Evolutionary conservation across 192 early-diverging fungal genomes (phyloP).

Genomic region (Chytriomyces hyalinus): DNA sequence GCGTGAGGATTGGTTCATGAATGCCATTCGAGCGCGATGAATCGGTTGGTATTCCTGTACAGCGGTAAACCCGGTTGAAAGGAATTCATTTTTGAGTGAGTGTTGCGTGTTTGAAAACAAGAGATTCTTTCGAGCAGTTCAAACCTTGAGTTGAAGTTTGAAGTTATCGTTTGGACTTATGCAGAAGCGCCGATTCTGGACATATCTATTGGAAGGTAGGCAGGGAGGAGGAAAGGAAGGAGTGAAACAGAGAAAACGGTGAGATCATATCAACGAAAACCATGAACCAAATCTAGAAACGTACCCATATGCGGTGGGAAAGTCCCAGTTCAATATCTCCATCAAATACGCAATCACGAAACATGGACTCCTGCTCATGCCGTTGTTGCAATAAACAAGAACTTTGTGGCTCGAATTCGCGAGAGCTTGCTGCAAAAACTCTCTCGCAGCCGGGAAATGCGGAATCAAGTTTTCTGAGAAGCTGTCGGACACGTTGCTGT

Average conservation of each 20-base stretch:
- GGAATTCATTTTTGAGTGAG: not conserved
- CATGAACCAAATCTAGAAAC: constrained; percentile 22
- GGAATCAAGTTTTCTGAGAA: constrained; percentile 85
- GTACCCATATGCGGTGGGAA: constrained; percentile 74
- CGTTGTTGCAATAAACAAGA: constrained; percentile 64
- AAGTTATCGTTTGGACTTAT: constrained; percentile 84
- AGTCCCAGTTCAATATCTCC: constrained; percentile 70
- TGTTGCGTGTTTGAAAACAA: constrained; percentile 2
- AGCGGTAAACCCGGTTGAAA: no score
- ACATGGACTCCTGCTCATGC: constrained; percentile 81
- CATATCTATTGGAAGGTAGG: constrained; percentile 14
- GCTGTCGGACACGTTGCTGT: constrained; percentile 75
- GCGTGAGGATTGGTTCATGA: not conserved
- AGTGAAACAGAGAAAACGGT: not conserved
- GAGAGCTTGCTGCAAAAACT: constrained; percentile 58
- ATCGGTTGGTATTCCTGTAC: constrained; percentile 82
- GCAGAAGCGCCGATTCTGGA: constrained; percentile 87
- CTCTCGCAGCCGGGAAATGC: constrained; percentile 67
- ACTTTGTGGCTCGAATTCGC: constrained; percentile 39
- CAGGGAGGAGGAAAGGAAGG: no score
- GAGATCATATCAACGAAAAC: not conserved
- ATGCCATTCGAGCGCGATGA: constrained; percentile 61
- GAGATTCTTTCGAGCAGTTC: not conserved
- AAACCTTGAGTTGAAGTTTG: constrained; percentile 80
- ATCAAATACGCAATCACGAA: constrained; percentile 92